Percentiles rank a stretch among this genome's conserved stretches.
Evolutionary conservation across 805 yeast genomes (phyloP).

Genomic region (Cyberlindnera veronae): DNA sequence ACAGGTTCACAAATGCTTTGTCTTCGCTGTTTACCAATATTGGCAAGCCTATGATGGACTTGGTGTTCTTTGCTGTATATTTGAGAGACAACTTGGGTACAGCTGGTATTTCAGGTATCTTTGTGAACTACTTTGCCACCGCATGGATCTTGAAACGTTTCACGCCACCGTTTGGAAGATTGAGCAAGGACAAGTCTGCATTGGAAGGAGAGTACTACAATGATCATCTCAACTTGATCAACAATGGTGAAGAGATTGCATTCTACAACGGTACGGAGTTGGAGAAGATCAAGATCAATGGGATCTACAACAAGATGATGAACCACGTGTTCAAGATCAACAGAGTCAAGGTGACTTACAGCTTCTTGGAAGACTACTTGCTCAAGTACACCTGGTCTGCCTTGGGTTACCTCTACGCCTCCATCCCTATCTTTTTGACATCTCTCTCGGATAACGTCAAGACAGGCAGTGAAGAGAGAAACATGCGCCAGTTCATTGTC

Average conservation of each 20-base stretch:
- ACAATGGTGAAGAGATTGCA: conserved; percentile 90
- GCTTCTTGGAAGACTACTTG: conserved; percentile 77
- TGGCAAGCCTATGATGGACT: conserved; percentile 89
- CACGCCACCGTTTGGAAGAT: conserved; percentile 82
- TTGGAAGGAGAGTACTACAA: conserved; percentile 89
- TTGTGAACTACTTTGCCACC: conserved; percentile 74
- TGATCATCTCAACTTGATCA: conserved; percentile 78
- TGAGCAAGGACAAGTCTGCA: conserved; percentile 68
- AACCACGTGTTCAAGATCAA: conserved; percentile 53
- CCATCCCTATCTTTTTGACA: conserved; percentile 79
- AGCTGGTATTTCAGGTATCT: conserved; percentile 79
- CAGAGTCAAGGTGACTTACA: conserved; percentile 60
- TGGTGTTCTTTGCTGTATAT: conserved; percentile 79
- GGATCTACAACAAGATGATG: conserved; percentile 55
- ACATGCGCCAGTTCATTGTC: conserved; percentile 84
- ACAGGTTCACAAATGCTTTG: conserved; percentile 74
- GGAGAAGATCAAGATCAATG: conserved; percentile 64
- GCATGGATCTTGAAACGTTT: conserved; percentile 68
- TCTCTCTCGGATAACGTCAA: conserved; percentile 30
- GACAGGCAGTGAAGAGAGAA: conserved; percentile 40
- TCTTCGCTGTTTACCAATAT: conserved; percentile 81
- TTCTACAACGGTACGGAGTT: conserved; percentile 85
- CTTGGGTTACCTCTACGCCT: conserved; percentile 86
- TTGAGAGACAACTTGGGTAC: conserved; percentile 83
- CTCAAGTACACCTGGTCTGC: conserved; percentile 94